These are phyloP conservation scores for Lobosporangium transversale DNA, from an alignment of 192 early-diverging fungal species.

Conservation along the genomic window DNA sequence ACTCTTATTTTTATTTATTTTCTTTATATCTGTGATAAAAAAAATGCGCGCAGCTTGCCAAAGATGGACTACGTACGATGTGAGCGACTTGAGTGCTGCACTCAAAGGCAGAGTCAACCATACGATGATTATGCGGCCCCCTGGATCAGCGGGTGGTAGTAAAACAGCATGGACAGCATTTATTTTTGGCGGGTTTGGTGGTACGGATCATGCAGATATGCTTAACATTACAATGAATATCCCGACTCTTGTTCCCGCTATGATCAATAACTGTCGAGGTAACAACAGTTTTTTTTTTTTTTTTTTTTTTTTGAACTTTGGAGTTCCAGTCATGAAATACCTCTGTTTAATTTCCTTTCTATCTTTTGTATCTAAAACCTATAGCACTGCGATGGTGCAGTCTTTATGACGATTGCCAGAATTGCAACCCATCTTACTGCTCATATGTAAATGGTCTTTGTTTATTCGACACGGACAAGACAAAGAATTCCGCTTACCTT, in stretches of 20 bases:
- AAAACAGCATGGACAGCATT: constrained; percentile 42
- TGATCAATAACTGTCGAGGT: constrained; percentile 45
- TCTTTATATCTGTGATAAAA: neutral
- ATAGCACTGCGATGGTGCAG: constrained; percentile 52
- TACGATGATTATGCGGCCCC: constrained; percentile 42
- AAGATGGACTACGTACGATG: constrained; percentile 27
- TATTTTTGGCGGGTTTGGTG: constrained; percentile 51
- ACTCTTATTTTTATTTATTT: neutral
- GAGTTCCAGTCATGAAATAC: no score
- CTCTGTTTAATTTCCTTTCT: no score
- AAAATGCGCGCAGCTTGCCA: constrained; percentile 28
- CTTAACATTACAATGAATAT: constrained; percentile 22
- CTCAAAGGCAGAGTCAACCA: constrained; percentile 32
- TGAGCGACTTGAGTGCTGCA: neutral
- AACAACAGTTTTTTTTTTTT: no score
- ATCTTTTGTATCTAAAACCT: no score
- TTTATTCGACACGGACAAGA: constrained; percentile 48
- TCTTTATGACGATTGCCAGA: constrained; percentile 46
- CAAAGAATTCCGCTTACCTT: constrained; percentile 11
- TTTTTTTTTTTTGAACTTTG: no score
- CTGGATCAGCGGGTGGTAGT: constrained; percentile 31
- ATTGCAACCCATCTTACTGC: constrained; percentile 36
- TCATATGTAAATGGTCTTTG: constrained; percentile 47
- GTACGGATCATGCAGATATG: constrained; percentile 28
- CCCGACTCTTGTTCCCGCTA: neutral